Conservation (phyloP, 371 early-diverging fungal genomes). For the Coemansia sp. region DNA sequence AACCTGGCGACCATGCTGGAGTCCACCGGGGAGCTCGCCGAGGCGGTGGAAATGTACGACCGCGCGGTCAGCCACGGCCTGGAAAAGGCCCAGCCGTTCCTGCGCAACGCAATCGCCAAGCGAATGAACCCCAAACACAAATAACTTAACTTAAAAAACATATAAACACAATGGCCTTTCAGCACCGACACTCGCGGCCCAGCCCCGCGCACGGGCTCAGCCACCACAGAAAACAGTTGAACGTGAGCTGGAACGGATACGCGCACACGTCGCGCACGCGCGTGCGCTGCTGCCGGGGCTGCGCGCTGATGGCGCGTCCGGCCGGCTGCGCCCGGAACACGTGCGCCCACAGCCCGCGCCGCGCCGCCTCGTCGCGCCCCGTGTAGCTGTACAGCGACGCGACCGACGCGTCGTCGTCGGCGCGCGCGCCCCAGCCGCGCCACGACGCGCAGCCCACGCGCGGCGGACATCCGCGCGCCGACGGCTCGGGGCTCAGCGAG, state of each 20-base stretch:
- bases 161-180: background rate
- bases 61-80: slow-evolving; percentile 64
- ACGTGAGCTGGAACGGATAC: slow-evolving; percentile 32
- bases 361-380: background rate
- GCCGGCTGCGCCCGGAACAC: slow-evolving; percentile 22
- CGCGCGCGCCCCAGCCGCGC: no score
- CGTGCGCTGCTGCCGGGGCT: background rate
- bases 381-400: background rate
- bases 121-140: slow-evolving; percentile 3
- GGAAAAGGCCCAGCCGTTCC: slow-evolving; percentile 58
- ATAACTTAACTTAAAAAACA: background rate
- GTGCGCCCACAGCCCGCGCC: slow-evolving; percentile 32
- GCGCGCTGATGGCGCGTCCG: slow-evolving; percentile 5
- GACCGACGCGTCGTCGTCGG: background rate
- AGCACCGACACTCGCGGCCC: slow-evolving; percentile 10
- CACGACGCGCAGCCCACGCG: no score
- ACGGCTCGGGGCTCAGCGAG: no score
- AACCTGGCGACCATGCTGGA: slow-evolving; percentile 80
- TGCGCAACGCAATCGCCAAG: slow-evolving; percentile 60
- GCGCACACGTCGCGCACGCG: slow-evolving; percentile 19
- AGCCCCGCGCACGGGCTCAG: slow-evolving; percentile 24
- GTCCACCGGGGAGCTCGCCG: slow-evolving; percentile 63
- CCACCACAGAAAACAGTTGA: slow-evolving; percentile 43
- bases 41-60: slow-evolving; percentile 69
- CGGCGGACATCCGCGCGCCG: no score